Base-by-base conservation (phyloP, 441 rosid genomes). In the Aleurites moluccanus region DNA sequence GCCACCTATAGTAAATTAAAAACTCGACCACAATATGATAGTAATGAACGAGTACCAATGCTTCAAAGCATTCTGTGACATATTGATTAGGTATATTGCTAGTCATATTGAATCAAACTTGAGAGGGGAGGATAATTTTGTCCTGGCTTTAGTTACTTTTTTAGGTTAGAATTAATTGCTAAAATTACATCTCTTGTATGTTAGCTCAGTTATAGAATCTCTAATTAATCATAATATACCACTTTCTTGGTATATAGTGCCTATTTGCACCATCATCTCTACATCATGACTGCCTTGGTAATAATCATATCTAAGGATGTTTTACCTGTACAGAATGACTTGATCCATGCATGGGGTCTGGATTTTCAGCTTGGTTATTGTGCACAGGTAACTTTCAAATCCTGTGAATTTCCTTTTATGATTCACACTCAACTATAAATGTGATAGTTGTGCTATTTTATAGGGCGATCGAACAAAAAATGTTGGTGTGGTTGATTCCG, bases 301-400 rank as follows among this genome's bases (percentile, higher is more conserved):
- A 57, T 62, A 55, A 30, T 35, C 40, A 14, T 70, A 25, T 45
- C 15, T 59, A 52, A 74, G 60, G 74, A 0, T 69, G 72, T 81
- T 86, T 70, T 25, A 56, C 61, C 23, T 40, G 2, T 78, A 38
- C 90, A 94, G 97, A 94, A 90, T 75, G 98, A 94, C 82, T 85
- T 94, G 86, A 89, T 92, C 80, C 97, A 94, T 45, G 96, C 95
- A 0, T 94, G 98, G 98, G 98, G 98, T 66, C 80, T 92, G 28
- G 98, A 94, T 83, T 80, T 70, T 78, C 91, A 86, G 78, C 97
- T 92, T 8, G 97, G 98, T 57, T 92, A 92, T 72, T 94, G 98
- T 69, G 92, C 93, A 57, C 97, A 91, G 77, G 98, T 89, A 85
- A 77, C 78, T 72, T 69, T 49, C 18, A 4, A n/a, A 21, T 52